Evolutionary conservation across 225 moss, liverwort and hornwort species (phyloP).

Genomic region (Physcomitrium patens): DNA sequence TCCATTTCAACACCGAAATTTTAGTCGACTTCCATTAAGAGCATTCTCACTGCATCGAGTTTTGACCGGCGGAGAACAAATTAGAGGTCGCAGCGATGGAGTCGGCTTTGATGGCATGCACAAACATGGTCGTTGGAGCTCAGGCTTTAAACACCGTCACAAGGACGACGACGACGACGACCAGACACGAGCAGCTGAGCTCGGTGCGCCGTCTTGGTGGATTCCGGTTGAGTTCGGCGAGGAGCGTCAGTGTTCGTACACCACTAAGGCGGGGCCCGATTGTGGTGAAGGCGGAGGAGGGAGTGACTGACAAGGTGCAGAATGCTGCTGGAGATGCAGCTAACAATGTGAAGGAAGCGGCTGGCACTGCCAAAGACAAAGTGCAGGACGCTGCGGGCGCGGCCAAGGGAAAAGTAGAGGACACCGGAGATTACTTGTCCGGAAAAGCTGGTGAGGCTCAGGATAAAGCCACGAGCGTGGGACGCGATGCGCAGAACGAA

Average conservation of each 20-base stretch:
- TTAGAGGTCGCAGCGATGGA: no score
- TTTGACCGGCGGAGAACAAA: no score
- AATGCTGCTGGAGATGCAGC: constrained; percentile 20
- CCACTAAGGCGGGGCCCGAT: not conserved
- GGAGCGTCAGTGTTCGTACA: not conserved
- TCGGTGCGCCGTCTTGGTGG: constrained; percentile 24
- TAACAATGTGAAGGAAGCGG: constrained; percentile 34
- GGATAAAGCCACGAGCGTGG: not conserved
- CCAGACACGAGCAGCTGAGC: constrained; percentile 16
- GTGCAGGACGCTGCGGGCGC: constrained; percentile 26
- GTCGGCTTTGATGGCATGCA: constrained; percentile 10
- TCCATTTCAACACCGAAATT: no score
- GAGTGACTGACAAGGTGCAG: constrained; percentile 19
- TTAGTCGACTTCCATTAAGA: no score
- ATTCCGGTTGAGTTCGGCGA: constrained; percentile 6
- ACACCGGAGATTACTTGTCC: constrained; percentile 4
- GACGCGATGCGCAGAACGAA: constrained; percentile 25
- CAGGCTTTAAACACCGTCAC: constrained; percentile 10
- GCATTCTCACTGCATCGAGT: no score
- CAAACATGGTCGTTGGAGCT: constrained; percentile 20
- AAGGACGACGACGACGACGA: not conserved
- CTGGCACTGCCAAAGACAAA: constrained; percentile 29
- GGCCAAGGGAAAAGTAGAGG: constrained; percentile 14
- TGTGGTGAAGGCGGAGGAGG: constrained; percentile 42
- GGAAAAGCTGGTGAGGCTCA: constrained; percentile 27